These are phyloP conservation scores for Penicillium bovifimosum DNA, from an alignment of 495 filamentous ascomycete genomes.

Conservation along the genomic window DNA sequence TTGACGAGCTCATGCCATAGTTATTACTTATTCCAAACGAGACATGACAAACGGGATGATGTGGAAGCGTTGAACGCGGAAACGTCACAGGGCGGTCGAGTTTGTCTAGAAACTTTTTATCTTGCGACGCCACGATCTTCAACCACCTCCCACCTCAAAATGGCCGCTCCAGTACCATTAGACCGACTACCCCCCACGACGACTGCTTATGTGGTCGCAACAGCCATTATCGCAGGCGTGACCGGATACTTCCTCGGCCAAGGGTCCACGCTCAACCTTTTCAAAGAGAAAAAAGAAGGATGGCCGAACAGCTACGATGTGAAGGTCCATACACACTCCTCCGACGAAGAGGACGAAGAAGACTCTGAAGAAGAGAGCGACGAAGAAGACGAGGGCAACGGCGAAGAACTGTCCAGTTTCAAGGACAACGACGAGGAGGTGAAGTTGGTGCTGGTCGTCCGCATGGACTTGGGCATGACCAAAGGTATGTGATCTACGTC, in stretches of 20 bases:
- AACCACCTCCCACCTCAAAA: slow-evolving; percentile 16
- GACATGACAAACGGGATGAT: too few species aligned
- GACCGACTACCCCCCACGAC: slow-evolving; percentile 43
- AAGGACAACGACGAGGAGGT: slow-evolving; percentile 67
- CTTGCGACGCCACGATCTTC: not conserved
- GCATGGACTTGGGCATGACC: slow-evolving; percentile 93
- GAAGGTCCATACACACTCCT: slow-evolving; percentile 42
- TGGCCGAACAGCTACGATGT: slow-evolving; percentile 51
- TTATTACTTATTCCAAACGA: too few species aligned
- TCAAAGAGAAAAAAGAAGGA: slow-evolving; percentile 38
- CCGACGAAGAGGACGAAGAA: slow-evolving; percentile 36
- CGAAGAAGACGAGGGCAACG: slow-evolving; percentile 36
- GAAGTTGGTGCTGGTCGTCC: slow-evolving; percentile 87
- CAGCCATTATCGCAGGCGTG: slow-evolving; percentile 58
- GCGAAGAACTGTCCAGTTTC: slow-evolving; percentile 40
- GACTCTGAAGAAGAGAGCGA: slow-evolving; percentile 30
- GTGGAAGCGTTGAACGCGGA: not conserved
- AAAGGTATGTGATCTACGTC: slow-evolving; percentile 58
- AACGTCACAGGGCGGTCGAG: slow-evolving; percentile 6
- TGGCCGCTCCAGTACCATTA: slow-evolving; percentile 34
- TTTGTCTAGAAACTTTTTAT: not conserved
- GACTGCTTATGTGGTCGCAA: slow-evolving; percentile 52
- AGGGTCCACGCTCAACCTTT: slow-evolving; percentile 44
- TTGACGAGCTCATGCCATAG: too few species aligned
- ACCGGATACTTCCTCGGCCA: slow-evolving; percentile 61